These are phyloP conservation scores for Plantago ovata DNA, from an alignment of 257 asterid genomes.

Conservation along the genomic window DNA sequence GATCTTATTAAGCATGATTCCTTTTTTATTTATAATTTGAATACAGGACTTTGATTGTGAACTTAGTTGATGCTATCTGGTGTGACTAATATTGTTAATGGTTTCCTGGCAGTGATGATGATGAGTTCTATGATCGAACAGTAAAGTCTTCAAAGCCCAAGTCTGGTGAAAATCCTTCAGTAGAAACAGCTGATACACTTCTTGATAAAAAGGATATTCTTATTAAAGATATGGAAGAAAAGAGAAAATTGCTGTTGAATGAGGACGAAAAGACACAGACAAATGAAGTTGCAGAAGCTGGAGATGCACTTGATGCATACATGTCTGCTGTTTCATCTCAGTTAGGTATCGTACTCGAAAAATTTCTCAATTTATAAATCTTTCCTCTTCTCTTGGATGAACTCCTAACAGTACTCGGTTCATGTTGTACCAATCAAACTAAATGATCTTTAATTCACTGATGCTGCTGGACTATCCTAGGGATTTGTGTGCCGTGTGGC, in stretches of 20 bases:
- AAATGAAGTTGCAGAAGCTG: conserved; percentile 49
- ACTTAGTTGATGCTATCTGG: too few species aligned
- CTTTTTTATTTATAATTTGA: too few species aligned
- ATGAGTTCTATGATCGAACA: conserved; percentile 89
- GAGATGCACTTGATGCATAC: conserved; percentile 94
- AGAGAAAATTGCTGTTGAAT: conserved; percentile 46
- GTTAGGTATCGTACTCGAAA: conserved; percentile 45
- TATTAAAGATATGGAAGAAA: conserved; percentile 57
- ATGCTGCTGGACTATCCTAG: too few species aligned
- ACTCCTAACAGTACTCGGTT: too few species aligned
- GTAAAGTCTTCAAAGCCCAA: conserved; percentile 56
- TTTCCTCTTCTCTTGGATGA: too few species aligned
- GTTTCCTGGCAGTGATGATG: conserved; percentile 69
- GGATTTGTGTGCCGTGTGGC: too few species aligned
- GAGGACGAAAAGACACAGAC: conserved; percentile 38
- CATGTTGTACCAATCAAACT: too few species aligned
- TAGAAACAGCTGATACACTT: conserved; percentile 95
- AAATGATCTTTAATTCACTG: too few species aligned
- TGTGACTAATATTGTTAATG: too few species aligned
- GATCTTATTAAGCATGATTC: background rate
- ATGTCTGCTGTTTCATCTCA: conserved; percentile 93
- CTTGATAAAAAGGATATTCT: conserved; percentile 85
- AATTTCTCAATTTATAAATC: conserved; percentile 7
- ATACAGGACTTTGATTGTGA: background rate
- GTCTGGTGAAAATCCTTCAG: conserved; percentile 62